A percentile compares a stretch with the other conserved stretches of the same genome.
Evolutionary conservation across 2,329 filamentous ascomycete species (phyloP).

Genomic region (Podosphaera aphanis): DNA sequence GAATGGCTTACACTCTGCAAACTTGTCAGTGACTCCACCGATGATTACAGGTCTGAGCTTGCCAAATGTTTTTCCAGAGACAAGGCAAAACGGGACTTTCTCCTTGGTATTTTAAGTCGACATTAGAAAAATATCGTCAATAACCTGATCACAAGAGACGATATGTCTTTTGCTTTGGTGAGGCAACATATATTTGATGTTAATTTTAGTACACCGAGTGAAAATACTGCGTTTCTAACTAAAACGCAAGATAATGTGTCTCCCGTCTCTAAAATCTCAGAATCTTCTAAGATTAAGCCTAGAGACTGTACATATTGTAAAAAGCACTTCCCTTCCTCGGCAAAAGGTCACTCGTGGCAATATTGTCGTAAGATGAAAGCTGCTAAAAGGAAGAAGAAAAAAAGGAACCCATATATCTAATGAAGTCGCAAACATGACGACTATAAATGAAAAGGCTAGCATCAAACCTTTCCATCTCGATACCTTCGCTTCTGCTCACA

Average conservation of each 20-base stretch:
- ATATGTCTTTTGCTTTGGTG: not conserved
- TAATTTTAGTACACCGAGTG: not conserved
- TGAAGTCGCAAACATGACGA: too few species aligned
- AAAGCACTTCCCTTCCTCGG: not conserved
- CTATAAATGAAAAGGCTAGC: too few species aligned
- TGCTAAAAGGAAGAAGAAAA: too few species aligned
- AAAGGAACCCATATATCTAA: too few species aligned
- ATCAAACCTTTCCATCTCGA: not conserved
- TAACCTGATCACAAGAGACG: not conserved
- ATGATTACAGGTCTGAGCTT: not conserved
- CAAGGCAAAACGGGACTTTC: constrained; percentile 1
- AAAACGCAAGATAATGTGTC: not conserved
- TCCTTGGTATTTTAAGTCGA: not conserved
- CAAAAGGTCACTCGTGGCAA: too few species aligned
- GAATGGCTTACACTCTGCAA: not conserved
- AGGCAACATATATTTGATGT: not conserved
- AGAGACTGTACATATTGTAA: not conserved
- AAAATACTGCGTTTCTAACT: not conserved
- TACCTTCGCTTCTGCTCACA: not conserved
- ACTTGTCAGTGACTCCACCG: not conserved
- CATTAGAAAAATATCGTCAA: not conserved
- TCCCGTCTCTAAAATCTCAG: not conserved
- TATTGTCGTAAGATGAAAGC: too few species aligned
- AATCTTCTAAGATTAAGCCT: not conserved
- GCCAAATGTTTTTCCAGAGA: not conserved